Evolutionary conservation across 2,329 filamentous ascomycete species (phyloP).

Genomic region (Ceratocystis diversiconidia): DNA sequence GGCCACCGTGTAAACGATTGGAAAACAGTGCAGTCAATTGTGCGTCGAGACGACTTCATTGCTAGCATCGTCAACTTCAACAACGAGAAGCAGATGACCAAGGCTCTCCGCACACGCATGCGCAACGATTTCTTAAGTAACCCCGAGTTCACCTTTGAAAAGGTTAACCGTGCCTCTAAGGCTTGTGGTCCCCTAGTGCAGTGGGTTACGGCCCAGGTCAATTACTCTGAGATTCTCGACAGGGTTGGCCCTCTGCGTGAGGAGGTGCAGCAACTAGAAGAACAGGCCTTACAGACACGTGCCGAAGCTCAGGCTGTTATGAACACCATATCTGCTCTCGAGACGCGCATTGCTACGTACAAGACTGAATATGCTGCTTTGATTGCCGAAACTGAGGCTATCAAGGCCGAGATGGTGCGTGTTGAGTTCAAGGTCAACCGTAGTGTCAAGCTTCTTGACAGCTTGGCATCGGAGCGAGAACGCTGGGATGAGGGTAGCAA

Average conservation of each 20-base stretch:
- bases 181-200: slow-evolving; percentile 93
- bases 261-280: slow-evolving; percentile 76
- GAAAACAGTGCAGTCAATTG: slow-evolving; percentile 78
- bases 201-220: slow-evolving; percentile 93
- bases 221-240: slow-evolving; percentile 94
- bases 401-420: slow-evolving; percentile 91
- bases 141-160: slow-evolving; percentile 90
- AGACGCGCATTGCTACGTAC: slow-evolving; percentile 84
- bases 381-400: slow-evolving; percentile 92
- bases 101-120: slow-evolving; percentile 70
- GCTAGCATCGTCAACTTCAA: slow-evolving; percentile 95
- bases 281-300: slow-evolving; percentile 80
- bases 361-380: slow-evolving; percentile 91
- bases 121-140: slow-evolving; percentile 81
- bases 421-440: slow-evolving; percentile 97
- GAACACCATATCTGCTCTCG: slow-evolving; percentile 68
- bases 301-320: slow-evolving; percentile 85
- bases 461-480: slow-evolving; percentile 78
- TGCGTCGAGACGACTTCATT: slow-evolving; percentile 92
- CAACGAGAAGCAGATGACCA: slow-evolving; percentile 91
- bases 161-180: slow-evolving; percentile 89
- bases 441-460: slow-evolving; percentile 86
- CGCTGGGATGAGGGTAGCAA: slow-evolving; percentile 97
- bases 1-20: slow-evolving; percentile 82
- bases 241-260: slow-evolving; percentile 82